A percentile compares a stretch with the other conserved stretches of the same genome.
Conservation (phyloP, 257 asterid species). For the Solanum appendiculatum region DNA sequence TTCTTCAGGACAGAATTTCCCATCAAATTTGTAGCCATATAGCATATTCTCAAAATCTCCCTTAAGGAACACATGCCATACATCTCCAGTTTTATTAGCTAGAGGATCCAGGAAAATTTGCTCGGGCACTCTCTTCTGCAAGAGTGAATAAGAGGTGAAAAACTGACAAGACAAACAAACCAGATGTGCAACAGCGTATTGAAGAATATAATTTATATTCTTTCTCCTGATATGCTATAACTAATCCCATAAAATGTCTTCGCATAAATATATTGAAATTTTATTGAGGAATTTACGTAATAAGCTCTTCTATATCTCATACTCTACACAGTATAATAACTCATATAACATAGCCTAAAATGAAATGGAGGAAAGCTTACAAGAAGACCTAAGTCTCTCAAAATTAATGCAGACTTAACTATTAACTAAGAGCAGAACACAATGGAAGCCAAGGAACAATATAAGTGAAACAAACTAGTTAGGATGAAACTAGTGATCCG, state of each 20-base stretch:
- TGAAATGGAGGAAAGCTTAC: background rate
- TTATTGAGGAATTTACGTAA: background rate
- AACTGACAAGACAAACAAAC: background rate
- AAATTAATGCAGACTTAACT: background rate
- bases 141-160: background rate
- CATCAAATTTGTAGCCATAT: conserved; percentile 73
- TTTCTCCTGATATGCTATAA: background rate
- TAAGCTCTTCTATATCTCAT: background rate
- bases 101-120: conserved; percentile 56
- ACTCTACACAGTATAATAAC: background rate
- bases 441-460: background rate
- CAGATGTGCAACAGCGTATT: background rate
- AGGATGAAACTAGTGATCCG: background rate
- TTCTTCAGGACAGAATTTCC: conserved; percentile 68
- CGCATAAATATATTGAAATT: background rate
- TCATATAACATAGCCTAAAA: background rate
- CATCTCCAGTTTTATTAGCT: conserved; percentile 85
- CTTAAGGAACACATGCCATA: conserved; percentile 84
- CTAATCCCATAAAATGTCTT: background rate
- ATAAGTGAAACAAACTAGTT: background rate
- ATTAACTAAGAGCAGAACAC: background rate
- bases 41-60: conserved; percentile 76
- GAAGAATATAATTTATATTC: background rate
- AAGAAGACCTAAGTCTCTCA: background rate
- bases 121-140: conserved; percentile 81